A percentile compares a stretch with the other conserved stretches of the same genome.
Conservation (phyloP, 352 stramenopile species). For the Globisporangium paddicum region DNA sequence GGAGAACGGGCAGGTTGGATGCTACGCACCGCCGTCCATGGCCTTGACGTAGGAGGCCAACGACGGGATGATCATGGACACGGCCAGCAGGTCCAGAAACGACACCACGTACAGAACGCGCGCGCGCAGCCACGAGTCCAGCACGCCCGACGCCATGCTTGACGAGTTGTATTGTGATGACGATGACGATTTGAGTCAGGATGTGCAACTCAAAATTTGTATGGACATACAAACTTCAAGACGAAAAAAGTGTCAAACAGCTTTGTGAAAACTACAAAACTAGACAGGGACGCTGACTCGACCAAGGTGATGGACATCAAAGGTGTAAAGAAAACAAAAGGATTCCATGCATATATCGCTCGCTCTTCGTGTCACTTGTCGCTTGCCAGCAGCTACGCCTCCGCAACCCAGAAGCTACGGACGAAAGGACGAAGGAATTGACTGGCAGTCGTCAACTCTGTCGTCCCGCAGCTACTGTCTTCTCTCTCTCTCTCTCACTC, state of each 20-base stretch:
- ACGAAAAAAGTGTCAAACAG: background rate
- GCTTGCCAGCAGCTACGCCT: background rate
- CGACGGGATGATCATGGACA: constrained; percentile 85
- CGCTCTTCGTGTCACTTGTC: background rate
- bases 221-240: background rate
- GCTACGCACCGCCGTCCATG: constrained; percentile 48
- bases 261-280: background rate
- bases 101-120: constrained; percentile 72
- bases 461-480: background rate
- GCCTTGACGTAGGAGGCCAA: constrained; percentile 73
- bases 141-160: background rate
- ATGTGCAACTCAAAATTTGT: background rate
- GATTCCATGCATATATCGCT: constrained; percentile 16
- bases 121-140: constrained; percentile 23
- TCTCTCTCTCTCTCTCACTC: background rate
- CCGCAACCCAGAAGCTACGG: background rate
- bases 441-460: background rate
- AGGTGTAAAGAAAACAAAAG: background rate
- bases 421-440: background rate
- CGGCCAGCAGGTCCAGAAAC: constrained; percentile 76
- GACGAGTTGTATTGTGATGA: background rate
- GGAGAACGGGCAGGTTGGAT: too few relatives aligned
- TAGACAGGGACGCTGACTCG: background rate
- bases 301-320: too few relatives aligned
- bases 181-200: background rate